Evolutionary conservation across 495 filamentous ascomycete genomes (phyloP).

Genomic region (Entonaema liquescens): DNA sequence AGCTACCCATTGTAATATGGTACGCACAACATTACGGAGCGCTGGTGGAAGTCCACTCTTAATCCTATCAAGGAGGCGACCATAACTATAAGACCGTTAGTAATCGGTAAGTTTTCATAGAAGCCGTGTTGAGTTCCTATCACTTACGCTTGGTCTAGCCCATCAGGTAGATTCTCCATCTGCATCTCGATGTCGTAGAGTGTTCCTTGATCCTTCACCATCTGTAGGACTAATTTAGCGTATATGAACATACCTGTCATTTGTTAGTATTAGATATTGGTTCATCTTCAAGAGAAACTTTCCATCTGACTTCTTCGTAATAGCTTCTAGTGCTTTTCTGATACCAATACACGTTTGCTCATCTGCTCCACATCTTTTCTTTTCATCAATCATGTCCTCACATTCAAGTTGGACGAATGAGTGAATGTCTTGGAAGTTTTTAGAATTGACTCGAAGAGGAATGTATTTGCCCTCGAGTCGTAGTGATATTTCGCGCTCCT

Average conservation of each 20-base stretch:
- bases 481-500: conserved; percentile 17
- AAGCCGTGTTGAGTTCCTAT: neutral
- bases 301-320: conserved; percentile 16
- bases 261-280: conserved; percentile 5
- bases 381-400: conserved; percentile 9
- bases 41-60: neutral
- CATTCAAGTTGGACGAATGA: conserved; percentile 21
- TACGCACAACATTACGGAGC: conserved; percentile 1
- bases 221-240: conserved; percentile 21
- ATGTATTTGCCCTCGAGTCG: neutral
- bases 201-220: conserved; percentile 16
- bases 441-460: conserved; percentile 15
- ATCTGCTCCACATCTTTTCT: conserved; percentile 6
- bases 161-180: conserved; percentile 24
- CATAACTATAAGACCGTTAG: conserved; percentile 15
- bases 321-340: neutral
- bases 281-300: neutral
- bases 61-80: conserved; percentile 22
- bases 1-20: conserved; percentile 26
- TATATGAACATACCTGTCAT: conserved; percentile 29
- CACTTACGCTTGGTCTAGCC: conserved; percentile 26
- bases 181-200: conserved; percentile 19
- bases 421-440: conserved; percentile 17
- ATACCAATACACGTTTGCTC: conserved; percentile 7
- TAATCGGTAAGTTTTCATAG: neutral